Conservation (phyloP, 257 asterid genomes). For the Nicotiana otophora region DNA sequence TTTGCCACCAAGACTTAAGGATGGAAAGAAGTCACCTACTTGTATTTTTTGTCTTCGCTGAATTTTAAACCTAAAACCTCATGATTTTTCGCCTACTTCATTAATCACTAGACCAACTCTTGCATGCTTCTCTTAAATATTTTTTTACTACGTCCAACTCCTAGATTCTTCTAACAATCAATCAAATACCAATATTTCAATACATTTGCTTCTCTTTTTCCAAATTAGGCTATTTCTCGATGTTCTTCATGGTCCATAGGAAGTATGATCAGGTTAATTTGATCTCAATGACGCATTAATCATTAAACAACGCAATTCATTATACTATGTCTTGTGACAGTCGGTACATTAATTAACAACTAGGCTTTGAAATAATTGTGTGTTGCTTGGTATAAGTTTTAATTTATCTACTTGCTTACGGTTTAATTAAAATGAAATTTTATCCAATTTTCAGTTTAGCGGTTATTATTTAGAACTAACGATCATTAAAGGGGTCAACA, state of each 20-base stretch:
- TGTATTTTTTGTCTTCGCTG: no score
- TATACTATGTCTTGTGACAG: no score
- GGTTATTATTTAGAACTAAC: no score
- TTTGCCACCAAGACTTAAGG: fast-evolving
- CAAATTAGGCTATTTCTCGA: neutral
- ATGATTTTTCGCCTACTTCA: no score
- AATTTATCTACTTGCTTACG: neutral
- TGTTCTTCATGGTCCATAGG: neutral
- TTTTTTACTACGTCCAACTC: neutral
- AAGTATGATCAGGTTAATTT: no score
- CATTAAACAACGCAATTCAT: neutral
- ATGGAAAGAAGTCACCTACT: no score
- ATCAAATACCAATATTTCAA: neutral
- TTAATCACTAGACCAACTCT: no score
- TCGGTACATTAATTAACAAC: neutral
- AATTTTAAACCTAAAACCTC: no score
- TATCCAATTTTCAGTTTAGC: neutral
- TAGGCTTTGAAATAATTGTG: neutral
- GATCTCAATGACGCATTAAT: neutral
- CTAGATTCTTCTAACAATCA: neutral
- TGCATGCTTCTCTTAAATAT: no score
- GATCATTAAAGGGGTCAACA: no score
- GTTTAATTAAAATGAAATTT: neutral
- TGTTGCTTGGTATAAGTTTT: neutral
- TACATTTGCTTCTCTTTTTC: neutral